A percentile compares a stretch with the other conserved stretches of the same genome.
Evolutionary conservation across 2,329 filamentous ascomycete genomes (phyloP).

Genomic region (Phyllosticta ampelicida): DNA sequence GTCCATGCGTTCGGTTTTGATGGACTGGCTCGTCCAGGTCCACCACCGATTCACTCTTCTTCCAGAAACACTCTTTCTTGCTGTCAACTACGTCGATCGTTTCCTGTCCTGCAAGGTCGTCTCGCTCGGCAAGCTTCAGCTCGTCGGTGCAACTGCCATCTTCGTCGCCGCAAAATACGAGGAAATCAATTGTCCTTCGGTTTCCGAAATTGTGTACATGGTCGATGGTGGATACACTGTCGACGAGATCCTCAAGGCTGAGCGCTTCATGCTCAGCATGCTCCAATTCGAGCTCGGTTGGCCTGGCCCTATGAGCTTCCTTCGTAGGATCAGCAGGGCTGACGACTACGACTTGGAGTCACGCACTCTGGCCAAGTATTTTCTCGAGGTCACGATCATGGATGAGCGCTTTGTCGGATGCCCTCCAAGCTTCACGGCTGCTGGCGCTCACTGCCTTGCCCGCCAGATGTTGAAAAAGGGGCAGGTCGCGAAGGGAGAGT

Average conservation of each 20-base stretch:
- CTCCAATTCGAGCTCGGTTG: slow-evolving; percentile 90
- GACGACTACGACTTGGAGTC: slow-evolving; percentile 97
- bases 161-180: slow-evolving; percentile 97
- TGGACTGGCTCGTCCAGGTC: slow-evolving; percentile 97
- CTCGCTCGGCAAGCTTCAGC: slow-evolving; percentile 85
- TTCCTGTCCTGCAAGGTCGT: slow-evolving; percentile 93
- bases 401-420: slow-evolving; percentile 93
- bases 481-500: slow-evolving; percentile 48
- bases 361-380: slow-evolving; percentile 92
- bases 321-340: slow-evolving; percentile 93
- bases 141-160: slow-evolving; percentile 90
- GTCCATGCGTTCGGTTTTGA: slow-evolving; percentile 94
- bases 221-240: slow-evolving; percentile 82
- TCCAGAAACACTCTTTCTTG: slow-evolving; percentile 88
- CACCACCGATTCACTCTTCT: slow-evolving; percentile 84
- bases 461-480: slow-evolving; percentile 73
- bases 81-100: slow-evolving; percentile 93
- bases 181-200: slow-evolving; percentile 94
- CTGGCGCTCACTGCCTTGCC: slow-evolving; percentile 84
- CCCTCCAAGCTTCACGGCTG: slow-evolving; percentile 80
- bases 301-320: slow-evolving; percentile 98
- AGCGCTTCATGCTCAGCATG: slow-evolving; percentile 97
- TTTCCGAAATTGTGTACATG: slow-evolving; percentile 96
- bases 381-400: slow-evolving; percentile 93
- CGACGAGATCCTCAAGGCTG: slow-evolving; percentile 92